Evolutionary conservation across 176 grass and related monocot species (phyloP).

Genomic region (Sorghum bicolor): DNA sequence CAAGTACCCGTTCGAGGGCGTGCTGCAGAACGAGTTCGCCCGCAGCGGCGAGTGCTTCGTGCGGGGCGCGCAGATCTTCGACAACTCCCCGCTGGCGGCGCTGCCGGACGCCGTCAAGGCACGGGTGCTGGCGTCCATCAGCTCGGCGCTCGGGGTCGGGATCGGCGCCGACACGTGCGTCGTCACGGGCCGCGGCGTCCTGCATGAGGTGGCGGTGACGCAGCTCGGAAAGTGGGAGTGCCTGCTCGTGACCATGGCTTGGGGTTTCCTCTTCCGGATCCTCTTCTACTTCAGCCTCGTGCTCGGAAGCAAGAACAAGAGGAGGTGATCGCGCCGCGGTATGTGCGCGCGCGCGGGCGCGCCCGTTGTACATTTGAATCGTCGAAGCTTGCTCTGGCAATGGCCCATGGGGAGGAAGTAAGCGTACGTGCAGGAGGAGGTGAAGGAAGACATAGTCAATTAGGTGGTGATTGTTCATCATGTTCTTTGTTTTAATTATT

Average conservation of each 20-base stretch:
- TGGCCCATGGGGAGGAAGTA: neutral
- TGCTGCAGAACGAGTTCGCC: slow-evolving; percentile 94
- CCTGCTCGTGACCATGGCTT: slow-evolving; percentile 64
- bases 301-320: slow-evolving; percentile 85
- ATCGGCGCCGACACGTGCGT: slow-evolving; percentile 57
- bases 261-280: slow-evolving; percentile 79
- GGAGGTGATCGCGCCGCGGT: slow-evolving; percentile 42
- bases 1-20: slow-evolving; percentile 87
- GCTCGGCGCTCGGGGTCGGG: slow-evolving; percentile 44
- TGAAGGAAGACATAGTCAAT: neutral
- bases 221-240: slow-evolving; percentile 94
- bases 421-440: neutral
- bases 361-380: slow-evolving; percentile 7
- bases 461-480: slow-evolving; percentile 15
- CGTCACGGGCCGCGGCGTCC: slow-evolving; percentile 53
- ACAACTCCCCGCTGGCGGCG: slow-evolving; percentile 60
- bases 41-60: slow-evolving; percentile 62
- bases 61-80: slow-evolving; percentile 79
- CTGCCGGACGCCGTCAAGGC: slow-evolving; percentile 54
- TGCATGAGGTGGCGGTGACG: slow-evolving; percentile 51
- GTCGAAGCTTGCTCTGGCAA: neutral
- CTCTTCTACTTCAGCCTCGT: slow-evolving; percentile 90
- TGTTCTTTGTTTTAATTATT: neutral
- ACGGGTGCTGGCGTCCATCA: slow-evolving; percentile 57
- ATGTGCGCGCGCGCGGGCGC: neutral